Percentiles rank a stretch among this genome's conserved stretches.
phyloP scores from a whole-genome alignment of 345 rosid genomes.

The Ailanthus altissimus region DNA sequence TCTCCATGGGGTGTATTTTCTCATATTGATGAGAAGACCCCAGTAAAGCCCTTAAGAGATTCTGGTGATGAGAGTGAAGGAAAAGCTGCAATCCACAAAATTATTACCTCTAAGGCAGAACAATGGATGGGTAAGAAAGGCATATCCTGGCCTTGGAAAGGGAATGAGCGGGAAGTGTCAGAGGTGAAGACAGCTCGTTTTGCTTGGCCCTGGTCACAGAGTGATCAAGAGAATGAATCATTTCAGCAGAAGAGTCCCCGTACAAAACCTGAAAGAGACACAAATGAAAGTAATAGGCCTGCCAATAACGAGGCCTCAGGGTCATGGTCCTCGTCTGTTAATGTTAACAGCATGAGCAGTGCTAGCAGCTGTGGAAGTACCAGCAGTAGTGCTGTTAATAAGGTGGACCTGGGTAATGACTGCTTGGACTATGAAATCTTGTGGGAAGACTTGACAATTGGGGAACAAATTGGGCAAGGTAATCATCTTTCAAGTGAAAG shows the following conservation, averaged over 20 bases:
- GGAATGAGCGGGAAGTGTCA: slow-evolving; percentile 66
- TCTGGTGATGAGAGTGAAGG: slow-evolving; percentile 76
- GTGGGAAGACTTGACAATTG: slow-evolving; percentile 89
- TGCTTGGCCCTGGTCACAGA: slow-evolving; percentile 57
- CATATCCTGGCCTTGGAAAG: slow-evolving; percentile 95
- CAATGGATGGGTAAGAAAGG: slow-evolving; percentile 89
- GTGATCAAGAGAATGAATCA: slow-evolving; percentile 57
- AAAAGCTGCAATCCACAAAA: slow-evolving; percentile 68
- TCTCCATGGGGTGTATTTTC: slow-evolving; percentile 66
- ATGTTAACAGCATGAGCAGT: slow-evolving; percentile 87
- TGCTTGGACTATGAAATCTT: slow-evolving; percentile 84
- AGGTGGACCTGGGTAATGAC: slow-evolving; percentile 73
- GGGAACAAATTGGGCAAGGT: slow-evolving; percentile 97
- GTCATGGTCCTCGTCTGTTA: slow-evolving; percentile 75
- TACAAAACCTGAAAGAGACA: slow-evolving; percentile 50
- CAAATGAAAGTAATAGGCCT: slow-evolving; percentile 50
- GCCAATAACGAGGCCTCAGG: slow-evolving; percentile 66
- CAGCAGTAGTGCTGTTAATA: slow-evolving; percentile 69
- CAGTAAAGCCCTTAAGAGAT: slow-evolving; percentile 51
- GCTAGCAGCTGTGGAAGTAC: slow-evolving; percentile 93
- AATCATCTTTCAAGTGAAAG: slow-evolving; percentile 23
- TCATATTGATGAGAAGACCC: slow-evolving; percentile 50
- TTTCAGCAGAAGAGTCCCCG: slow-evolving; percentile 42
- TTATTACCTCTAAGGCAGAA: slow-evolving; percentile 74
- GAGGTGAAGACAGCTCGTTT: slow-evolving; percentile 55